Base-by-base conservation (phyloP, 108 stramenopile species). In the Pseudonitzschia delicatissima region DNA sequence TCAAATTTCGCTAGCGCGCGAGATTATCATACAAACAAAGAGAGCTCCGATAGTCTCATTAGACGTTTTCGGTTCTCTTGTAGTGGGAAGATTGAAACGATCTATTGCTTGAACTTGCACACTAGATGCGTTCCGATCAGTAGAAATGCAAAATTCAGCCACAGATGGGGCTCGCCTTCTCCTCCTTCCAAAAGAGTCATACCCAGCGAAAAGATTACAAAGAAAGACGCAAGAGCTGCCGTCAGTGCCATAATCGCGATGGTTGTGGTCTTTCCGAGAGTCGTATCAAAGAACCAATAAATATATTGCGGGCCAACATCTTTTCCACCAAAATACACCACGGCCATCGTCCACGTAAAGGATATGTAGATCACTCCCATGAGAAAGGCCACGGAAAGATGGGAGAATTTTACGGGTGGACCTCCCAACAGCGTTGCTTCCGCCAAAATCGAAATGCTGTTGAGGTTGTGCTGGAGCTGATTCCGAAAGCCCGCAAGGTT, bases 201-300 rank as follows among this genome's bases (percentile, higher is more conserved):
- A 18, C 3, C 47, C 13, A 44, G n/a, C 5, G 42, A 44, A 13
- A n/a, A 44, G 7, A 44, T n/a, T 4, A n/a, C 15, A 5, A 15
- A 45, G 45, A 45, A 15, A 3, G 45, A n/a, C 47, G 7, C 23
- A 7, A 21, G 21, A 21, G 7, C 20, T 4, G 20, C 20, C 47
- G 23, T 18, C 1, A 8, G 1, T 6, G 47, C 20, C 47, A 48
- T 2, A n/a, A n/a, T n/a, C 21, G 47, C 47, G 2, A 21, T 21
- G 20, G 84, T 85, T 15, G 83, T 82, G 32, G 45, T 42, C 25
- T 64, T 69, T 15, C 87, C 87, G 3, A 82, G 29, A 0, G 87
- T 85, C 0, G 87, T 82, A 51, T 87, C 87, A 61, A 81, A 55
- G 67, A 87, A 87, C 58, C 79, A 87, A 42, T 87, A 87, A 25